phyloP scores from a whole-genome alignment of 495 filamentous ascomycete genomes.

The Penicillium samsonianum region DNA sequence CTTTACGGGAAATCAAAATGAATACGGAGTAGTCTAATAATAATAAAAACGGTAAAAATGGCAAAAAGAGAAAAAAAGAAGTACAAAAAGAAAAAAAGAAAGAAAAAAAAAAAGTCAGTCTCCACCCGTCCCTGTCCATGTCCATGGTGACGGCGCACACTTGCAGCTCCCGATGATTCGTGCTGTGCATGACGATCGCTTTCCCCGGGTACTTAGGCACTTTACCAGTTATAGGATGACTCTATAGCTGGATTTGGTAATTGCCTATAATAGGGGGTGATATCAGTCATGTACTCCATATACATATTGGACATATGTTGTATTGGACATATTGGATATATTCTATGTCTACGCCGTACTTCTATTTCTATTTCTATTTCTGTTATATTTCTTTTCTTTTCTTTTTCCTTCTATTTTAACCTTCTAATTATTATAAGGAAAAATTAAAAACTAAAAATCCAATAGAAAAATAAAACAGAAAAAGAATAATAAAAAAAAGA shows the following conservation, averaged over 20 bases:
- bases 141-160: conserved; percentile 34
- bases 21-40: neutral
- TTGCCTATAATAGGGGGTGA: conserved; percentile 2
- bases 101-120: conserved; percentile 14
- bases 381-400: neutral
- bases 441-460: neutral
- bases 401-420: neutral
- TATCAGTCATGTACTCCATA: neutral
- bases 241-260: neutral
- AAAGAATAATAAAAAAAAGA: neutral
- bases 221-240: neutral
- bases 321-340: neutral
- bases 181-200: conserved; percentile 23
- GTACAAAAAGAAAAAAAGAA: neutral
- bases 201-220: conserved; percentile 7
- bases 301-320: neutral
- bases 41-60: too few species aligned
- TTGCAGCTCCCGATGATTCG: conserved; percentile 31
- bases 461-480: neutral
- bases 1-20: neutral
- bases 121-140: conserved; percentile 34
- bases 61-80: neutral
- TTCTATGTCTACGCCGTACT: neutral
- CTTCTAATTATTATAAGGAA: neutral
- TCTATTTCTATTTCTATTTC: neutral